Base-by-base conservation (phyloP, 108 stramenopile genomes). In the Fragilaria radians region DNA sequence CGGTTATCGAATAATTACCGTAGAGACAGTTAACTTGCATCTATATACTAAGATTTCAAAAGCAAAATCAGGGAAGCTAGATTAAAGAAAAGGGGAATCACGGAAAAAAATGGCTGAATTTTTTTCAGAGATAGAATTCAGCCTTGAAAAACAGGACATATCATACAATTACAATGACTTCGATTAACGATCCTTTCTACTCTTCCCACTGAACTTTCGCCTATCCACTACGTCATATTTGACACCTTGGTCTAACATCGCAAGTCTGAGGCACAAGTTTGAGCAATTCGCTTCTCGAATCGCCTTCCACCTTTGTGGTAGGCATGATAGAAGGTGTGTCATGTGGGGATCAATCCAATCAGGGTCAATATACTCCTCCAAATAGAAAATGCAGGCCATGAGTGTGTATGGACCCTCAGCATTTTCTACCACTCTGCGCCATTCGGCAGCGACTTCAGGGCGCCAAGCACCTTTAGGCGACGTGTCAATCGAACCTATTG, bases 281-380 rank as follows among this genome's bases (percentile, higher is more conserved):
- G 87, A 60, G 1, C 78, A 57, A 42, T 82, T 78, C 29, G 85
- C 85, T 72, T 86, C 91, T 18, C 78, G 66, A 48, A 92, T 66
- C 19, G 87, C 87, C 60, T 84, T 88, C 76, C 78, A 86, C 28
- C 72, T 73, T 2, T 52, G 63, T 28, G 89, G 80, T 24, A 91
- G 52, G 53, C 79, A 75, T n/a, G 82, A 46, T 25, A 77, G 66
- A 23, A 91, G 66, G 48, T 88, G 80, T 28, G 73, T 73, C 45
- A 79, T 67, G 27, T 88, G 72, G 23, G 80, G 62, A 27, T 70
- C 67, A 3, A 83, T 70, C 78, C 75, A 91, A 42, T 86, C 82
- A 22, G 76, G 76, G 29, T 71, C 65, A 29, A 91, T 82, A 4
- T 67, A 71, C 57, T 91, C 82, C 65, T 91, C 89, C 4, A 91